phyloP scores from a whole-genome alignment of 2,329 filamentous ascomycete species.

The Sclerotinia nivalis region DNA sequence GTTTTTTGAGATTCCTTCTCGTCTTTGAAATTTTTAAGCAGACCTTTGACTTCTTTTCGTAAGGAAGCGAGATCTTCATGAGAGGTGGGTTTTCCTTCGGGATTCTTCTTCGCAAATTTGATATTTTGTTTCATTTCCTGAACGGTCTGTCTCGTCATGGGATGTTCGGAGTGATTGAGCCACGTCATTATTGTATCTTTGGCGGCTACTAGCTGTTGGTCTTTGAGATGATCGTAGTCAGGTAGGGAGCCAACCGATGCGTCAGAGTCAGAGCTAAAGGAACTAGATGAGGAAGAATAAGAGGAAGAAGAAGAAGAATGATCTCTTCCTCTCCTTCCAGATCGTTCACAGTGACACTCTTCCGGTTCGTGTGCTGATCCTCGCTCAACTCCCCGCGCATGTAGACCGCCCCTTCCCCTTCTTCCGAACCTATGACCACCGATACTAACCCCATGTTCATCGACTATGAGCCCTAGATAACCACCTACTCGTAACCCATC shows the following conservation, averaged over 20 bases:
- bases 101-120: conserved; percentile 43
- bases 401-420: conserved; percentile 2
- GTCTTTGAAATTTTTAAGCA: conserved; percentile 49
- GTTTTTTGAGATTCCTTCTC: conserved; percentile 44
- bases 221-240: conserved; percentile 52
- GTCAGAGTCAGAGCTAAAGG: conserved; percentile 39
- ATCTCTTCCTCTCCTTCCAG: conserved; percentile 22
- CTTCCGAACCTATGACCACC: conserved; percentile 30
- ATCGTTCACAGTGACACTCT: conserved; percentile 12
- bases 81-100: background rate
- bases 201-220: conserved; percentile 51
- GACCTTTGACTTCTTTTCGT: conserved; percentile 48
- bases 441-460: conserved; percentile 30
- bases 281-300: conserved; percentile 42
- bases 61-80: conserved; percentile 44
- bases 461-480: conserved; percentile 31
- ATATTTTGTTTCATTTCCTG: conserved; percentile 48
- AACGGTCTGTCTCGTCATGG: conserved; percentile 50
- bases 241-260: conserved; percentile 55
- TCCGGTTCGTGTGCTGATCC: conserved; percentile 3
- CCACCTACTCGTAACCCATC: conserved; percentile 44
- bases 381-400: conserved; percentile 9
- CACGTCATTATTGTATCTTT: conserved; percentile 50
- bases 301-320: conserved; percentile 31
- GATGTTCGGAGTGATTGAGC: conserved; percentile 52